Conservation (phyloP, 345 rosid genomes). For the Ailanthus altissimus region DNA sequence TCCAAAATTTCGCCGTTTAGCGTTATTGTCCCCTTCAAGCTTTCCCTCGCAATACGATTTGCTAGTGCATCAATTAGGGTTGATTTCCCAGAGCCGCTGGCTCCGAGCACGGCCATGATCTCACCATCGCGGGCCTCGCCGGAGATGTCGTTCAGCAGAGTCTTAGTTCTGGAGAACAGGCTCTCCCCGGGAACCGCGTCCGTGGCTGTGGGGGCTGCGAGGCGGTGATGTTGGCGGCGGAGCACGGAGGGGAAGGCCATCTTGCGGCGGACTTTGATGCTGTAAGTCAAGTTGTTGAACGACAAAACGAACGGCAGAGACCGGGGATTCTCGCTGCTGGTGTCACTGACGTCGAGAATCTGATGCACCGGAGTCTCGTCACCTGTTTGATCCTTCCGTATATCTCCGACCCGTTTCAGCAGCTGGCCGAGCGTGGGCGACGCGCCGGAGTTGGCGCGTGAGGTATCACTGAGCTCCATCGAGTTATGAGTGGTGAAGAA, state of each 20-base stretch:
- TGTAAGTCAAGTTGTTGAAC: constrained; percentile 77
- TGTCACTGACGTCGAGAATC: constrained; percentile 34
- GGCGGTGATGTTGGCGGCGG: constrained; percentile 15
- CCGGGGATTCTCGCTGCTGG: constrained; percentile 34
- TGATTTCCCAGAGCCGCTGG: constrained; percentile 93
- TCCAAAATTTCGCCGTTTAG: constrained; percentile 75
- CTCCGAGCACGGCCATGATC: constrained; percentile 88
- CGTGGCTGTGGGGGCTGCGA: constrained; percentile 26
- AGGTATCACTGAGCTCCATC: constrained; percentile 42
- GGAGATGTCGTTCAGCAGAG: constrained; percentile 71
- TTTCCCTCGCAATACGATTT: constrained; percentile 78
- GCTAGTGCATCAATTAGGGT: constrained; percentile 81
- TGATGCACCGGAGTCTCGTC: constrained; percentile 82
- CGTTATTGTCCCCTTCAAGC: constrained; percentile 64
- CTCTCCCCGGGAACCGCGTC: constrained; percentile 47
- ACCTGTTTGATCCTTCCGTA: constrained; percentile 56
- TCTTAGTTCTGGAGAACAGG: constrained; percentile 51
- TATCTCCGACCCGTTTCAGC: constrained; percentile 74
- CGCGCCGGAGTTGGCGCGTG: not conserved
- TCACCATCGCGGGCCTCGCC: constrained; percentile 92
- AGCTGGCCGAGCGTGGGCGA: constrained; percentile 74
- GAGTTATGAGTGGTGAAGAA: constrained; percentile 33
- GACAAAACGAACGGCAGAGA: constrained; percentile 66
- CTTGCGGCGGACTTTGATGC: constrained; percentile 57
- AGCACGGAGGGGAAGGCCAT: constrained; percentile 39